Conservation (phyloP, 768 basidiomycete genomes). For the Lactifluus echinatus region DNA sequence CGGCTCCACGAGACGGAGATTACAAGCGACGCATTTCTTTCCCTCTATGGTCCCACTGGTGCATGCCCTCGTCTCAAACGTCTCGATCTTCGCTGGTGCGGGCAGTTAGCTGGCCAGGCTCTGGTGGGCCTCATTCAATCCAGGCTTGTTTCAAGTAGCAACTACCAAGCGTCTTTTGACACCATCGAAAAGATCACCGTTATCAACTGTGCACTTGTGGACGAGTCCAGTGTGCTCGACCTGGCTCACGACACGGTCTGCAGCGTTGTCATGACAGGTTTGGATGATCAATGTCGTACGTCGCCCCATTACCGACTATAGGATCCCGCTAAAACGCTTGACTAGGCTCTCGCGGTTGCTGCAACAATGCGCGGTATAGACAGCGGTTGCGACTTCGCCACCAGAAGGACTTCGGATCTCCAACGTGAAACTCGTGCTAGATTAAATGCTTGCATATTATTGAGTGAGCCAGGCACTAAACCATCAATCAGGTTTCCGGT, state of each 20-base stretch:
- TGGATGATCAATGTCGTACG: conserved; percentile 49
- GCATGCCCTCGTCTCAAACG: conserved; percentile 40
- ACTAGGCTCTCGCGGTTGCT: conserved; percentile 42
- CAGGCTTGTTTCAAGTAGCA: conserved; percentile 23
- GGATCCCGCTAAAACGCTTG: not conserved
- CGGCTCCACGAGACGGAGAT: conserved; percentile 53
- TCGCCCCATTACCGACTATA: conserved; percentile 5
- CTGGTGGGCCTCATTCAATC: conserved; percentile 42
- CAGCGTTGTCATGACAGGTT: conserved; percentile 34
- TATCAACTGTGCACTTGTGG: conserved; percentile 50
- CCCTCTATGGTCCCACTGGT: conserved; percentile 32
- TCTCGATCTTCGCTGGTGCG: conserved; percentile 54
- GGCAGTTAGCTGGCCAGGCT: conserved; percentile 41
- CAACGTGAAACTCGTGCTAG: conserved; percentile 21
- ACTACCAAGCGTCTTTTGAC: conserved; percentile 11
- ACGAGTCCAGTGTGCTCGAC: conserved; percentile 44
- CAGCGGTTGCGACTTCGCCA: conserved; percentile 38
- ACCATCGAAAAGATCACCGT: conserved; percentile 40
- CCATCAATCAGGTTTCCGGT: too few relatives aligned
- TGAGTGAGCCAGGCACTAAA: not conserved
- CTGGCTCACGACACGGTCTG: conserved; percentile 41
- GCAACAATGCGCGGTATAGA: conserved; percentile 47
- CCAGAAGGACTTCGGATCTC: conserved; percentile 20
- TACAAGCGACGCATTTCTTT: conserved; percentile 35
- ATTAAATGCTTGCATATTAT: not conserved